These are phyloP conservation scores for Trichophyton verrucosum DNA, from an alignment of 2,329 filamentous ascomycete genomes.

Conservation along the genomic window DNA sequence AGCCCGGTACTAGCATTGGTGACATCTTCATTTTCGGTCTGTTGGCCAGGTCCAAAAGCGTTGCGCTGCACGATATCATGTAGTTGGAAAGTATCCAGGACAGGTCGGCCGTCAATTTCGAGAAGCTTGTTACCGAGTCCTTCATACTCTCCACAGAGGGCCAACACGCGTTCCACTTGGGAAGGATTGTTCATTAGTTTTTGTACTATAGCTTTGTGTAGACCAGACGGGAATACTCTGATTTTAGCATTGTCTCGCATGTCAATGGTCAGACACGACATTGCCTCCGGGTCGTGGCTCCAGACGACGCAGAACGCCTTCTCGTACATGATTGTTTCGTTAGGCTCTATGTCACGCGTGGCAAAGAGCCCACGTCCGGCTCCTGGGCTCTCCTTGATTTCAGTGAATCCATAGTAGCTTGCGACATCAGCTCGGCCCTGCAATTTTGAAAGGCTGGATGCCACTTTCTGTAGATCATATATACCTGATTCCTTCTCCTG, in stretches of 20 bases:
- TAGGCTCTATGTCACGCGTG: constrained; percentile 35
- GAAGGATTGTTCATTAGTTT: neutral
- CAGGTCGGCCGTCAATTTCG: neutral
- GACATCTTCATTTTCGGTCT: neutral
- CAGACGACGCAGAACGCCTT: constrained; percentile 37
- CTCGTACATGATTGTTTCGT: constrained; percentile 44
- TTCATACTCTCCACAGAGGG: neutral
- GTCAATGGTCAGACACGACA: neutral
- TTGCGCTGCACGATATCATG: neutral
- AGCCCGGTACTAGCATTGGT: constrained; percentile 25
- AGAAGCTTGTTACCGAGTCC: neutral
- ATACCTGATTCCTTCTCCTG: constrained; percentile 14
- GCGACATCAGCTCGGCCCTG: neutral
- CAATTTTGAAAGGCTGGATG: neutral
- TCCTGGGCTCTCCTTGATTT: neutral
- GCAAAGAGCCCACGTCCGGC: constrained; percentile 42
- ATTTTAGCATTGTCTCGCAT: neutral
- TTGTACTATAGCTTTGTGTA: neutral
- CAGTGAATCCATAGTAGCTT: neutral
- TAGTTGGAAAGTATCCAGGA: neutral
- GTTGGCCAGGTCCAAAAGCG: neutral
- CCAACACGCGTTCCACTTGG: neutral
- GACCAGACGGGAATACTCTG: neutral
- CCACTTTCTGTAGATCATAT: constrained; percentile 8
- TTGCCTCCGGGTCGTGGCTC: neutral